A percentile compares a stretch with the other conserved stretches of the same genome.
These are phyloP conservation scores for Lophiotrema nucula DNA, from an alignment of 495 filamentous ascomycete species.

Conservation along the genomic window DNA sequence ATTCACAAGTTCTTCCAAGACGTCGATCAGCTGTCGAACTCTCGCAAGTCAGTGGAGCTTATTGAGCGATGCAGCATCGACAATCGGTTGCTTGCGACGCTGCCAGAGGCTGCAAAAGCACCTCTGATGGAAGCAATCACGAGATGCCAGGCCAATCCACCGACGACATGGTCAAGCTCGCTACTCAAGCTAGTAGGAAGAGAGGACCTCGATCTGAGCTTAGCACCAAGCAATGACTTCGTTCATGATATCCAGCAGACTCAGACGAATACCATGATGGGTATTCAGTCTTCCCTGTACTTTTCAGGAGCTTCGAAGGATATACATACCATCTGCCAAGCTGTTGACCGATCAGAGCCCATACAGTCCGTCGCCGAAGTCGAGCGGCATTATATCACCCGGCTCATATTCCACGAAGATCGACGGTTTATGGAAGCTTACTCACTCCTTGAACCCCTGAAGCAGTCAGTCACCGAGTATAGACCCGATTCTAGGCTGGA, in stretches of 20 bases:
- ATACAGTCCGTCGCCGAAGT: conserved; percentile 54
- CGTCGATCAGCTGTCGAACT: conserved; percentile 1
- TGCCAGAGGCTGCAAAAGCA: conserved; percentile 77
- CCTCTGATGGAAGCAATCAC: conserved; percentile 82
- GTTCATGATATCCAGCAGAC: conserved; percentile 36
- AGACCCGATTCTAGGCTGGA: conserved; percentile 73
- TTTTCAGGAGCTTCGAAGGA: conserved; percentile 51
- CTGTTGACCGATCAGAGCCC: conserved; percentile 43
- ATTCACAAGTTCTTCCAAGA: conserved; percentile 42
- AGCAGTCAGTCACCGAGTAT: conserved; percentile 72
- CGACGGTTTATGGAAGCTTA: conserved; percentile 79
- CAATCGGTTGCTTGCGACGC: conserved; percentile 63
- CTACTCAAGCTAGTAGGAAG: conserved; percentile 76
- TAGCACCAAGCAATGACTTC: conserved; percentile 4
- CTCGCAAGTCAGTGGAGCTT: conserved; percentile 48
- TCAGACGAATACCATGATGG: conserved; percentile 40
- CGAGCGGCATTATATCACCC: conserved; percentile 76
- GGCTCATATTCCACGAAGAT: conserved; percentile 86
- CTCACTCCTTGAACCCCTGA: conserved; percentile 72
- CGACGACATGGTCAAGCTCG: conserved; percentile 66
- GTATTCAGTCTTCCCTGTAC: conserved; percentile 35
- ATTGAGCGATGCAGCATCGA: conserved; percentile 62
- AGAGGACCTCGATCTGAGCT: conserved; percentile 61
- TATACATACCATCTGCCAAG: conserved; percentile 69
- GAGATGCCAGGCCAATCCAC: conserved; percentile 75